Base-by-base conservation (phyloP, 2,329 filamentous ascomycete genomes). In the Pseudonectria buxi region DNA sequence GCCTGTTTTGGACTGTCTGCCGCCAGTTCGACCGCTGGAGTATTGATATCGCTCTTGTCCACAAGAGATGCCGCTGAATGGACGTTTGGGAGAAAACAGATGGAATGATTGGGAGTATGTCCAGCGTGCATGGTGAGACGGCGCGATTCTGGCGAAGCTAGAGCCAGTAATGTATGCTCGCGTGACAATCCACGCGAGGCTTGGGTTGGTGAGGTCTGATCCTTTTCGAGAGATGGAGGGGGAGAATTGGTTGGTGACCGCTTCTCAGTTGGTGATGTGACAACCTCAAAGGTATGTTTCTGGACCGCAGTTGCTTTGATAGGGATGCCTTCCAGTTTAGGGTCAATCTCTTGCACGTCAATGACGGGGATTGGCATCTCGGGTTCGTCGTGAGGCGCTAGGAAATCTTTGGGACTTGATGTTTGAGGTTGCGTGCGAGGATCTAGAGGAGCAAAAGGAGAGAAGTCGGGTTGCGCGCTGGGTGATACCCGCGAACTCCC, bases 71-170 rank as follows among this genome's bases (percentile, higher is more conserved):
- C 62, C 3, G 68, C 68, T 10, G 64, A 63, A 7, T 61, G 58
- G 30, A 64, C 58, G 9, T 68, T 70, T 6, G 64, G 62, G 12
- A 76, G 56, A 3, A 69, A 55, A 4, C 75, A 76, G 10, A 77
- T 58, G 1, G 74, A 76, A 50, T 78, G 75, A 33, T 68, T 78
- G 6, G 76, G 76, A 2, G 76, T 80, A 54, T 80, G 76, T 1
- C 76, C 76, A 14, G 76, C 76, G 53, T 80, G 71, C 68, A 81
- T 74, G 1, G 68, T 77, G 27, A 78, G 66, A 29, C 76, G 65
- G 32, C 61, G 63, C 28, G 64, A 62, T 47, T 71, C 74, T 6
- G 67, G 62, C 7, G 68, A 69, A 15, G 61, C 62, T 25, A 76
- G 58, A 7, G 63, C 63, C 42, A 70, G 58, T 33, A 70, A 54